Evolutionary conservation across 257 asterid genomes (phyloP), one percentile per base, ranked within the genome.

Genomic region (Craterostigma plantagineum): DNA sequence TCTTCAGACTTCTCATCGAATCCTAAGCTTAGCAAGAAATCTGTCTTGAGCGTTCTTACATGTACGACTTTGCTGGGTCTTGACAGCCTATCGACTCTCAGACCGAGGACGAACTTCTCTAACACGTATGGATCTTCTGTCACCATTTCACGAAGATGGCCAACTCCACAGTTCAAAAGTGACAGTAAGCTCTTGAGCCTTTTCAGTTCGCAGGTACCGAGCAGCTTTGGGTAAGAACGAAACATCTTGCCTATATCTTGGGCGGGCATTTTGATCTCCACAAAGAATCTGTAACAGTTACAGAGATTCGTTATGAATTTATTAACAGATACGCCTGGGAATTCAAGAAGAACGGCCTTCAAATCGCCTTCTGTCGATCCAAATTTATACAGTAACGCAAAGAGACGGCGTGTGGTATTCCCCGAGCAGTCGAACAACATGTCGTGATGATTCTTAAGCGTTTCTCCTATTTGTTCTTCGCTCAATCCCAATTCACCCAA

Each of bases 401-500:
- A 45, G 17, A 79, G 42, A 30, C 44, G 58, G 49, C 61, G 62
- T 12, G 80, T 57, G 2, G 47, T 11, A 15, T 37, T 52, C 14
- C 91, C 91, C 0, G 91, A 82, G 40, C 49, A 38, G 45, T 73
- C 68, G 48, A 76, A 65, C 60, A 82, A 23, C 40, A 82, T n/a
- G n/a, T n/a, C n/a, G n/a, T n/a, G n/a, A n/a, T n/a, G n/a, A n/a
- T n/a, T n/a, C n/a, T n/a, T n/a, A n/a, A n/a, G n/a, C n/a, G n/a
- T n/a, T n/a, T n/a, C n/a, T n/a, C n/a, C n/a, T n/a, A n/a, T n/a
- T n/a, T n/a, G n/a, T n/a, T n/a, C n/a, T n/a, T n/a, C n/a, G n/a
- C n/a, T n/a, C n/a, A n/a, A n/a, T n/a, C n/a, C n/a, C n/a, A n/a
- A n/a, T n/a, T n/a, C n/a, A n/a, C n/a, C n/a, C n/a, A n/a, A n/a